A percentile compares a stretch with the other conserved stretches of the same genome.
phyloP scores from a whole-genome alignment of 2,329 filamentous ascomycete genomes.

The Arthroderma uncinatum region DNA sequence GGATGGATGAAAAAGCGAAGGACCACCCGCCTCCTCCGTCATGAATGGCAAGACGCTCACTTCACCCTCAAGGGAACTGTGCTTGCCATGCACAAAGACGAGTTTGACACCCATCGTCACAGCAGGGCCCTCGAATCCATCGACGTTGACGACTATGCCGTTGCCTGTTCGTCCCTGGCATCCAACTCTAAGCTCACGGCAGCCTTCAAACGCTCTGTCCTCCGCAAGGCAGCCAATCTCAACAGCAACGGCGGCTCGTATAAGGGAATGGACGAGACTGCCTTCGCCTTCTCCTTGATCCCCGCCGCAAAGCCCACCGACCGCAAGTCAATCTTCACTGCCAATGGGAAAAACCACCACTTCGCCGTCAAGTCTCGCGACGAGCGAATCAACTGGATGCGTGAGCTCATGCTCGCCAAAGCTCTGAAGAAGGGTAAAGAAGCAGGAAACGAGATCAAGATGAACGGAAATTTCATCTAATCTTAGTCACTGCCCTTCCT shows the following conservation, averaged over 20 bases:
- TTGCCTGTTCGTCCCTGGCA: conserved; percentile 42
- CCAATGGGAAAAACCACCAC: conserved; percentile 70
- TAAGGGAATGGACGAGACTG: conserved; percentile 20
- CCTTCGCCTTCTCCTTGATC: conserved; percentile 35
- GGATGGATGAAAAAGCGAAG: conserved; percentile 94
- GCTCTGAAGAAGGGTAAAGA: conserved; percentile 27
- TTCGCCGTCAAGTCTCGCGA: conserved; percentile 82
- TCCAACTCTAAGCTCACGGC: conserved; percentile 71
- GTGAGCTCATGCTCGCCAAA: conserved; percentile 38
- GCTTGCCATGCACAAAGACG: conserved; percentile 35
- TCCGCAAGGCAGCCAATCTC: conserved; percentile 20
- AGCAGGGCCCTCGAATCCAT: conserved; percentile 25
- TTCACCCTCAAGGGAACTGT: conserved; percentile 71
- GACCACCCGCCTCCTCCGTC: conserved; percentile 74
- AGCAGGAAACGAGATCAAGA: conserved; percentile 20
- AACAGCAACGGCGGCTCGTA: conserved; percentile 6
- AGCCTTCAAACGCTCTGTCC: conserved; percentile 57
- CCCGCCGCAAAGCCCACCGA: conserved; percentile 38
- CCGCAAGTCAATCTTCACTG: conserved; percentile 24
- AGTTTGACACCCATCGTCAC: conserved; percentile 17
- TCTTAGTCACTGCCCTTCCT: neutral
- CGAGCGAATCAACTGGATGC: conserved; percentile 82
- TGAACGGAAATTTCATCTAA: conserved; percentile 26
- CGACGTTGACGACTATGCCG: conserved; percentile 32
- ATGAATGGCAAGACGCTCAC: conserved; percentile 89